A percentile compares a stretch with the other conserved stretches of the same genome.
Evolutionary conservation across 495 filamentous ascomycete genomes (phyloP).

Genomic region (Terfezia boudieri): DNA sequence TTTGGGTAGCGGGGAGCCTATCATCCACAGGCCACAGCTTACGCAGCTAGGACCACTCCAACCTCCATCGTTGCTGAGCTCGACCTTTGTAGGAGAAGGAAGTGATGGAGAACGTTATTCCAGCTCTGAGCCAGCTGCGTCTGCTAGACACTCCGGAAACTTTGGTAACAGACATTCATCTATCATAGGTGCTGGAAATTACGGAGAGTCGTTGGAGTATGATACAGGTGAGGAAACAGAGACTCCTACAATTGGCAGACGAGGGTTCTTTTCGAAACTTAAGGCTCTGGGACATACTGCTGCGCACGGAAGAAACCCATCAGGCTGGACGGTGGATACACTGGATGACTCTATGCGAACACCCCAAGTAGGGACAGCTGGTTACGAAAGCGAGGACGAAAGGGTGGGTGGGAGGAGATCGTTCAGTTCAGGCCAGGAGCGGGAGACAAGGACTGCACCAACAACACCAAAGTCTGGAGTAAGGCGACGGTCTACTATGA

Average conservation of each 20-base stretch:
- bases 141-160: not conserved
- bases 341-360: slow-evolving; percentile 5
- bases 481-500: slow-evolving; percentile 14
- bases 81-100: not conserved
- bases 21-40: not conserved
- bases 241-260: slow-evolving; percentile 10
- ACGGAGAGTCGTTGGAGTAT: slow-evolving; percentile 5
- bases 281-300: slow-evolving; percentile 11
- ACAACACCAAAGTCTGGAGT: slow-evolving; percentile 6
- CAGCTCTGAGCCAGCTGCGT: not conserved
- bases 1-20: not conserved
- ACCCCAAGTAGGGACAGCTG: not conserved
- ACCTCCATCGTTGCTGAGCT: not conserved
- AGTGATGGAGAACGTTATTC: not conserved
- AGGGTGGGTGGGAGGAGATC: slow-evolving; percentile 7
- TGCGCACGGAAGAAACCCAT: slow-evolving; percentile 12
- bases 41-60: not conserved
- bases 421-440: slow-evolving; percentile 2
- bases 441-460: slow-evolving; percentile 6
- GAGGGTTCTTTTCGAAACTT: slow-evolving; percentile 15
- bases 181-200: not conserved
- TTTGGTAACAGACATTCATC: not conserved
- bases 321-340: slow-evolving; percentile 16
- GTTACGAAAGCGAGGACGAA: slow-evolving; percentile 8
- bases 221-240: slow-evolving; percentile 15